Evolutionary conservation across 2,329 filamentous ascomycete species (phyloP).

Genomic region (Colletotrichum camelliae): DNA sequence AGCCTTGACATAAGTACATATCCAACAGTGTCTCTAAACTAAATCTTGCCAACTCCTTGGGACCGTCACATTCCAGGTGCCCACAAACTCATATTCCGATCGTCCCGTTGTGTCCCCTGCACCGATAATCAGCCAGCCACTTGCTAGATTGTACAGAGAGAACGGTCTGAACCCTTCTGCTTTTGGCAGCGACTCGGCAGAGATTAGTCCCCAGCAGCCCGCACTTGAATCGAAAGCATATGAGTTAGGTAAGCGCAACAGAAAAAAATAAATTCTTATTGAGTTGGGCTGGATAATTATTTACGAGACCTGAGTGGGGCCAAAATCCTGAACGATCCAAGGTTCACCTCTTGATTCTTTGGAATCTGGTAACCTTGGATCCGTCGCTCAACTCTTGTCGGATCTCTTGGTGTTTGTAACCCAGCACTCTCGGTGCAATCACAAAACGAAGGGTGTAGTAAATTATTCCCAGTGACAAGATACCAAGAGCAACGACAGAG

Average conservation of each 20-base stretch:
- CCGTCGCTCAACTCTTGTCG: constrained; percentile 15
- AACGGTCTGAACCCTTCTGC: neutral
- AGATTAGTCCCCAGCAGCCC: neutral
- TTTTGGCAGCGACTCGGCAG: neutral
- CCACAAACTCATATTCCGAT: neutral
- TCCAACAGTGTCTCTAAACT: neutral
- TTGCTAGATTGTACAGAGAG: neutral
- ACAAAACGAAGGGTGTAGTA: constrained; percentile 7
- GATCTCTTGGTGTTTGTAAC: neutral
- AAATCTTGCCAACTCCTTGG: neutral
- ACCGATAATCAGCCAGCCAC: neutral
- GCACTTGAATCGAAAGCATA: neutral
- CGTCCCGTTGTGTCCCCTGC: neutral
- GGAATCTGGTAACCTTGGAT: constrained; percentile 12
- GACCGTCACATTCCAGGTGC: neutral
- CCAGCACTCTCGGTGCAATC: neutral
- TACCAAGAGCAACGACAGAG: constrained; percentile 6
- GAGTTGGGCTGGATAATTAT: neutral
- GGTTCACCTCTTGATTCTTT: neutral
- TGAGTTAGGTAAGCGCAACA: neutral
- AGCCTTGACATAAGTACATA: neutral
- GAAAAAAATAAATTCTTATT: neutral
- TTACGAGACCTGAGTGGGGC: neutral
- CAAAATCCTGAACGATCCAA: neutral
- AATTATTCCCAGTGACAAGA: constrained; percentile 1